Evolutionary conservation across 2,329 filamentous ascomycete genomes (phyloP).

Genomic region (Davidsoniella australis): DNA sequence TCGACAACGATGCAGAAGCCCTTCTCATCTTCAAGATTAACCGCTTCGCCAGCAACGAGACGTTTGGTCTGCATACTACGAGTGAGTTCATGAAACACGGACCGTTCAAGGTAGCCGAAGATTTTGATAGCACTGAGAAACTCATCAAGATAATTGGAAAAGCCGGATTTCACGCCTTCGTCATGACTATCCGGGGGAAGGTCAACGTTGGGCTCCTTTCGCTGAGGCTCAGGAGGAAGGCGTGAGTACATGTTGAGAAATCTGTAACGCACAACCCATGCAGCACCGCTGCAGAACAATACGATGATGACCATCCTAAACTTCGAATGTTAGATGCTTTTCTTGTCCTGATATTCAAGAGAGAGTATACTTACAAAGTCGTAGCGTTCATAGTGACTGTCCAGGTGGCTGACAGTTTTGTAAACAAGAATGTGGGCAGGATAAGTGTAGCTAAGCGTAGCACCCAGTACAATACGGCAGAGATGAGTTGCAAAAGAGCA

Average conservation of each 20-base stretch:
- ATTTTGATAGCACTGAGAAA: conserved; percentile 98
- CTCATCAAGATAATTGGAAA: conserved; percentile 94
- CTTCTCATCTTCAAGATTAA: conserved; percentile 92
- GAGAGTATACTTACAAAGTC: conserved; percentile 48
- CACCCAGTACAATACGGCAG: conserved; percentile 54
- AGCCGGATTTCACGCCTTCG: conserved; percentile 70
- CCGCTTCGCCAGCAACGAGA: conserved; percentile 85
- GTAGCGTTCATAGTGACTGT: conserved; percentile 99
- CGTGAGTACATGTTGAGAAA: conserved; percentile 95
- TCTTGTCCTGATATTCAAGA: neutral
- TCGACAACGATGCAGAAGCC: conserved; percentile 96
- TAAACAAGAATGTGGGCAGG: conserved; percentile 75
- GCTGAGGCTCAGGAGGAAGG: conserved; percentile 81
- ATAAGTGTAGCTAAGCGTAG: conserved; percentile 79
- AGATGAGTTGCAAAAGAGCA: conserved; percentile 35
- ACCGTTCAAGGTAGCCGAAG: conserved; percentile 89
- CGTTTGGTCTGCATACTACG: conserved; percentile 96
- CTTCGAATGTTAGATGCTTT: conserved; percentile 8
- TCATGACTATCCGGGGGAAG: conserved; percentile 88
- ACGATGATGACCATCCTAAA: conserved; percentile 57
- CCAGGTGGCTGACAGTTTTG: conserved; percentile 75
- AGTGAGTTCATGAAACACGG: conserved; percentile 94
- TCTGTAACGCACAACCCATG: conserved; percentile 88
- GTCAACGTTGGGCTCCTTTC: conserved; percentile 90
- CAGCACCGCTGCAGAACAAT: conserved; percentile 64